Evolutionary conservation across 441 rosid genomes (phyloP).

Genomic region (Eruca vesicaria): DNA sequence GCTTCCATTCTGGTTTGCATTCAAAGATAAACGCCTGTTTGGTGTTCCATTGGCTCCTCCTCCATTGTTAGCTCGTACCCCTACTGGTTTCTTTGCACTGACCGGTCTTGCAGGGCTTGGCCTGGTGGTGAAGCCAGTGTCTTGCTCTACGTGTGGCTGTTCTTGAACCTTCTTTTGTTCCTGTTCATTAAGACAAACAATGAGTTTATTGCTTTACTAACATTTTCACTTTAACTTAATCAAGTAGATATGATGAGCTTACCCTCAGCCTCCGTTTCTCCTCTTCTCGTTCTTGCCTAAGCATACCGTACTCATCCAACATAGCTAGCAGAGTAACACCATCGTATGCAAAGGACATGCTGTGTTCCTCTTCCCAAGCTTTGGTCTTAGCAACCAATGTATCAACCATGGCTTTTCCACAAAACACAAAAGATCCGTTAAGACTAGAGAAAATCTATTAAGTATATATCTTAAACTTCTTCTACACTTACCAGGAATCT

Average conservation of each 20-base stretch:
- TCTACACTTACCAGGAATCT: conserved; percentile 77
- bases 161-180: conserved; percentile 91
- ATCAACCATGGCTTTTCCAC: conserved; percentile 71
- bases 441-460: conserved; percentile 2
- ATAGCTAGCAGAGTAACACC: conserved; percentile 94
- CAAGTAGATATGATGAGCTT: conserved; percentile 4
- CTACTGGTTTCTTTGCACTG: conserved; percentile 61
- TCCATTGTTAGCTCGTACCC: conserved; percentile 63
- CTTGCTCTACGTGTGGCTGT: conserved; percentile 82
- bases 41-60: conserved; percentile 84
- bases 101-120: conserved; percentile 87
- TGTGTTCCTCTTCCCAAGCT: conserved; percentile 87
- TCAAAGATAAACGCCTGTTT: conserved; percentile 71
- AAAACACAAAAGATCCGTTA: conserved; percentile 8
- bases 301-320: conserved; percentile 95
- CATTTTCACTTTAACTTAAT: neutral
- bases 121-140: conserved; percentile 62
- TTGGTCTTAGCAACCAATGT: conserved; percentile 77
- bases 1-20: conserved; percentile 72
- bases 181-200: conserved; percentile 36
- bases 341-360: conserved; percentile 67
- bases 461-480: neutral
- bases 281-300: conserved; percentile 95
- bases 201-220: neutral
- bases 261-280: conserved; percentile 85